These are phyloP conservation scores for Penicillium cosmopolitanum DNA, from an alignment of 495 filamentous ascomycete genomes.

Conservation along the genomic window DNA sequence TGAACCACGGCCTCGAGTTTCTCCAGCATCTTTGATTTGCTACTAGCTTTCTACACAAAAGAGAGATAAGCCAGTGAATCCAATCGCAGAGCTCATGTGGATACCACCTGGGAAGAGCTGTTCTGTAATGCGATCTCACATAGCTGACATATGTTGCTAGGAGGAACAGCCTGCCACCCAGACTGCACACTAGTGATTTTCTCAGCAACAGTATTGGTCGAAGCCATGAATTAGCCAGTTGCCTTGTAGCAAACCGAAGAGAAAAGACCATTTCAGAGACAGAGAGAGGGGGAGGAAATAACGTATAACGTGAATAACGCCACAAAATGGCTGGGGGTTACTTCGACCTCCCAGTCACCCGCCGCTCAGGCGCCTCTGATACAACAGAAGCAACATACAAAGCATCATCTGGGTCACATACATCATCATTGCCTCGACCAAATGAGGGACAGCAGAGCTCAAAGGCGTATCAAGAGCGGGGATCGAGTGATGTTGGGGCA, in stretches of 20 bases:
- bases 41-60: neutral
- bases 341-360: constrained; percentile 43
- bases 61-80: neutral
- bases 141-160: constrained; percentile 35
- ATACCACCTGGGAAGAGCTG: constrained; percentile 11
- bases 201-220: constrained; percentile 13
- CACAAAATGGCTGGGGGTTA: constrained; percentile 45
- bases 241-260: neutral
- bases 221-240: constrained; percentile 14
- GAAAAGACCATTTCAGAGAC: neutral
- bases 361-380: constrained; percentile 38
- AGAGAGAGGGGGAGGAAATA: constrained; percentile 3
- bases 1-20: neutral
- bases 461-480: constrained; percentile 21
- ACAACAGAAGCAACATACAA: constrained; percentile 25
- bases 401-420: constrained; percentile 32
- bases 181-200: constrained; percentile 6
- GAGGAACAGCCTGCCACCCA: constrained; percentile 19
- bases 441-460: constrained; percentile 25
- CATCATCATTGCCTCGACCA: constrained; percentile 27
- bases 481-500: constrained; percentile 26
- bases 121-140: constrained; percentile 20
- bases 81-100: constrained; percentile 10
- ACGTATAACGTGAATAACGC: neutral
- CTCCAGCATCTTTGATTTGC: neutral